Percentiles rank a stretch among this genome's conserved stretches.
phyloP scores from a whole-genome alignment of 78 protist species.

The Cyanophora paradoxa region DNA sequence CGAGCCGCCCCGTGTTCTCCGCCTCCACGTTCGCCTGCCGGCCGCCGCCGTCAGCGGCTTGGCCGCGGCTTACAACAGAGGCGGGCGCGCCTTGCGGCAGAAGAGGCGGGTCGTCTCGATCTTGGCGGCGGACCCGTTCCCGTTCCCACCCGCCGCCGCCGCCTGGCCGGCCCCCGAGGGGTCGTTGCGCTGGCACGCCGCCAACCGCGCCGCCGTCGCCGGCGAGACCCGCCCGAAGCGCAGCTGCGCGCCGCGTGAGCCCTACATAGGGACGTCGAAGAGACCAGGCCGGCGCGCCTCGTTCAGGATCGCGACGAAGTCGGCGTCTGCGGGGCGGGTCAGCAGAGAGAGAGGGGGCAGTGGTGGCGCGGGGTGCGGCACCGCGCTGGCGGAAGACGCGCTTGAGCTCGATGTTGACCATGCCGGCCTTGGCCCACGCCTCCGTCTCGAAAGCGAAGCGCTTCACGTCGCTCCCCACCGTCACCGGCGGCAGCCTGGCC shows the following conservation, averaged over 20 bases:
- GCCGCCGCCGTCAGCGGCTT: too few relatives aligned
- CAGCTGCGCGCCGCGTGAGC: background rate
- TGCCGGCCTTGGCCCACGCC: background rate
- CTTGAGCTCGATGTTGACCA: background rate
- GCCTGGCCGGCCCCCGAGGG: too few relatives aligned
- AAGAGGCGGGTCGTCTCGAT: too few relatives aligned
- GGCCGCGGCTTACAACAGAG: too few relatives aligned
- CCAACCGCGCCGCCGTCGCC: background rate
- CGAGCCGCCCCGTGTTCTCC: background rate
- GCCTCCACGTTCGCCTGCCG: too few relatives aligned
- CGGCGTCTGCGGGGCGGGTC: background rate
- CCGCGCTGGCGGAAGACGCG: too few relatives aligned
- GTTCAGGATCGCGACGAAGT: background rate
- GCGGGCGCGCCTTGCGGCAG: too few relatives aligned
- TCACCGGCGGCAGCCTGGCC: background rate
- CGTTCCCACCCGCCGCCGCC: too few relatives aligned
- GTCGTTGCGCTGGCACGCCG: background rate
- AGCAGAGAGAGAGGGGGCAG: background rate
- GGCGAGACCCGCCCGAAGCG: too few relatives aligned
- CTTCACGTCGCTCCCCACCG: too few relatives aligned
- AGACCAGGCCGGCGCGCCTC: background rate
- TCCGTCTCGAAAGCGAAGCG: background rate
- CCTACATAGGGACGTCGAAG: background rate
- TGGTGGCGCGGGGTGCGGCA: too few relatives aligned
- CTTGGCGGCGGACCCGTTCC: too few relatives aligned